Conservation (phyloP, 2,329 filamentous ascomycete genomes). For the Alternaria postmessia region DNA sequence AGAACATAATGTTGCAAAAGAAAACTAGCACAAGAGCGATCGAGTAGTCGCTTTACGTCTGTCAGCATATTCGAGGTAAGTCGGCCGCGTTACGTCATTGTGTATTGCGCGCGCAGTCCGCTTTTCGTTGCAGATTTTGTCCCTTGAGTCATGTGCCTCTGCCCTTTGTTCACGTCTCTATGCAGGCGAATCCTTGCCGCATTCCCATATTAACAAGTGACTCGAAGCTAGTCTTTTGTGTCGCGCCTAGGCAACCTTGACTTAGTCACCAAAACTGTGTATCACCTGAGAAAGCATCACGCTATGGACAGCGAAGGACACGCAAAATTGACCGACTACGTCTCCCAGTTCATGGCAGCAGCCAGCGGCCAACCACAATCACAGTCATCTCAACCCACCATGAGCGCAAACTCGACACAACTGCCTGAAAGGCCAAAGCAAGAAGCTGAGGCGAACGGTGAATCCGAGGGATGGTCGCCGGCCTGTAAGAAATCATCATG, state of each 20-base stretch:
- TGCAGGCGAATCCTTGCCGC: slow-evolving; percentile 29
- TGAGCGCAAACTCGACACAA: slow-evolving; percentile 1
- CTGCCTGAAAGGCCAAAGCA: slow-evolving; percentile 9
- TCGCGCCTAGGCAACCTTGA: not conserved
- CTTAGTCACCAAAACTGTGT: not conserved
- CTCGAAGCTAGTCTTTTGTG: slow-evolving; percentile 16
- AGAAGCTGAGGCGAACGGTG: slow-evolving; percentile 9
- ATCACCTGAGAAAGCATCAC: not conserved
- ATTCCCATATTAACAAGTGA: slow-evolving; percentile 31
- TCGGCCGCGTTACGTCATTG: slow-evolving; percentile 1
- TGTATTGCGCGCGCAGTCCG: slow-evolving; percentile 1
- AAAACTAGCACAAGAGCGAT: not conserved
- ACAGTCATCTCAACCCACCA: not conserved
- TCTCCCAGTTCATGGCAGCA: slow-evolving; percentile 18
- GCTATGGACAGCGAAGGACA: slow-evolving; percentile 21
- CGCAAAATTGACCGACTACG: slow-evolving; percentile 21
- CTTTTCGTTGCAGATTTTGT: slow-evolving; percentile 15
- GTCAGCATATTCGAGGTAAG: slow-evolving; percentile 2
- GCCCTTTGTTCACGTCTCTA: slow-evolving; percentile 29
- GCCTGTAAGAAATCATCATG: slow-evolving; percentile 41
- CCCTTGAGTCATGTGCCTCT: slow-evolving; percentile 32
- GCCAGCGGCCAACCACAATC: slow-evolving; percentile 10
- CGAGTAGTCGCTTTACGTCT: not conserved
- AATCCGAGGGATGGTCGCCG: slow-evolving; percentile 48
- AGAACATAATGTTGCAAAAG: not conserved